Evolutionary conservation across 1,284 basidiomycete species (phyloP).

Genomic region (Ganoderma sinense): DNA sequence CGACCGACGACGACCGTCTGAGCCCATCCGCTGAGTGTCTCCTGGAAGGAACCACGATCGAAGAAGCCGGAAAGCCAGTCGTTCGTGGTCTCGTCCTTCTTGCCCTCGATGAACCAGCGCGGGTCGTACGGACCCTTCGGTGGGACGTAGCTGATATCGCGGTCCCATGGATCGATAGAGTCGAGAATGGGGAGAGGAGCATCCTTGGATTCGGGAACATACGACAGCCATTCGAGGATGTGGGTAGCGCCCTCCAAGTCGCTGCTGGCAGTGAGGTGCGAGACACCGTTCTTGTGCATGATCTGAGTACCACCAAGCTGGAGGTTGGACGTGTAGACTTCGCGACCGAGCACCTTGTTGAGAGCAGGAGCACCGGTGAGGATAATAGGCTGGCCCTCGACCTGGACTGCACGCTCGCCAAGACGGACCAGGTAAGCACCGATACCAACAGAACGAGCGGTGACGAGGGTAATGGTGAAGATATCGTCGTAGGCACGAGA

Average conservation of each 20-base stretch:
- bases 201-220: constrained; percentile 86
- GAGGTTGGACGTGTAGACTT: constrained; percentile 98
- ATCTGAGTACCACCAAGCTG: constrained; percentile 99
- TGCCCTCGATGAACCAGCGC: constrained; percentile 97
- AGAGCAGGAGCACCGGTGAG: constrained; percentile 96
- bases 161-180: constrained; percentile 88
- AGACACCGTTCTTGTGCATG: constrained; percentile 99
- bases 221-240: constrained; percentile 96
- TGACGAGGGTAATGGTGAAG: constrained; percentile 99
- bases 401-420: constrained; percentile 97
- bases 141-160: constrained; percentile 89
- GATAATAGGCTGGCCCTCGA: constrained; percentile 99
- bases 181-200: constrained; percentile 80
- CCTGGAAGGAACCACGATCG: constrained; percentile 96
- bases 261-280: constrained; percentile 93
- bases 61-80: constrained; percentile 93
- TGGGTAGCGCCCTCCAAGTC: constrained; percentile 95
- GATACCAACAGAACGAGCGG: constrained; percentile 98
- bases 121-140: constrained; percentile 98
- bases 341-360: constrained; percentile 99
- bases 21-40: constrained; percentile 96
- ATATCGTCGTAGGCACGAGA: constrained; percentile 99
- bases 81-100: constrained; percentile 81
- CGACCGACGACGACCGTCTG: constrained; percentile 98
- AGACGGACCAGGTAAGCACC: constrained; percentile 99